These are phyloP conservation scores for Petrea volubilis DNA, from an alignment of 257 asterid genomes.

Conservation along the genomic window DNA sequence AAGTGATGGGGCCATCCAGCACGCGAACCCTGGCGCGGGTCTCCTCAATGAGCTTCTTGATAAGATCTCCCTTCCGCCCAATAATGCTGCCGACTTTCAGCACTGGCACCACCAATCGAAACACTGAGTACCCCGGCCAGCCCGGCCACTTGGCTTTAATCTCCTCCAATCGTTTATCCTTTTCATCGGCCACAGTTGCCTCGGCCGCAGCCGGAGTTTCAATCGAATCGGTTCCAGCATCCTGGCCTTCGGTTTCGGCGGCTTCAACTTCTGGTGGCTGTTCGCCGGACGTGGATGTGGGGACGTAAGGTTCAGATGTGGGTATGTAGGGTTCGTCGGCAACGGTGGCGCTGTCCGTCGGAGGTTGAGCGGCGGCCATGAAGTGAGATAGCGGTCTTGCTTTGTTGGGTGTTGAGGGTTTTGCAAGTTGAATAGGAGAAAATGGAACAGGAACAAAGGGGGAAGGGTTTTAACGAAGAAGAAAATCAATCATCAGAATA, in stretches of 20 bases:
- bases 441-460: background rate
- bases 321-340: background rate
- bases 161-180: constrained; percentile 33
- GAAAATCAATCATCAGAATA: background rate
- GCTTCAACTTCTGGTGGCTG: constrained; percentile 9
- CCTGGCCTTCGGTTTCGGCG: constrained; percentile 2
- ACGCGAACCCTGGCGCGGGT: constrained; percentile 69
- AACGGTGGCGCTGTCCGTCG: constrained; percentile 17
- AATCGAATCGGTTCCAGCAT: background rate
- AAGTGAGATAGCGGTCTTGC: background rate
- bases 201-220: constrained; percentile 14
- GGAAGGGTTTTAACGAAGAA: constrained; percentile 19
- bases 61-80: constrained; percentile 80
- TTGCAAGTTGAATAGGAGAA: background rate
- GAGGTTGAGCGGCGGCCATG: constrained; percentile 17
- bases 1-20: constrained; percentile 57
- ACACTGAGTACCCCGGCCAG: constrained; percentile 78
- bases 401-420: constrained; percentile 30
- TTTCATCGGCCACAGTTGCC: constrained; percentile 4
- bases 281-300: constrained; percentile 17
- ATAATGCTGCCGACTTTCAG: constrained; percentile 75
- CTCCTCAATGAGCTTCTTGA: constrained; percentile 79
- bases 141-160: constrained; percentile 65
- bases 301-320: no score
- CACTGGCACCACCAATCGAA: constrained; percentile 63